These are phyloP conservation scores for Ceratocystis huliohia DNA, from an alignment of 2,329 filamentous ascomycete species.

Conservation along the genomic window DNA sequence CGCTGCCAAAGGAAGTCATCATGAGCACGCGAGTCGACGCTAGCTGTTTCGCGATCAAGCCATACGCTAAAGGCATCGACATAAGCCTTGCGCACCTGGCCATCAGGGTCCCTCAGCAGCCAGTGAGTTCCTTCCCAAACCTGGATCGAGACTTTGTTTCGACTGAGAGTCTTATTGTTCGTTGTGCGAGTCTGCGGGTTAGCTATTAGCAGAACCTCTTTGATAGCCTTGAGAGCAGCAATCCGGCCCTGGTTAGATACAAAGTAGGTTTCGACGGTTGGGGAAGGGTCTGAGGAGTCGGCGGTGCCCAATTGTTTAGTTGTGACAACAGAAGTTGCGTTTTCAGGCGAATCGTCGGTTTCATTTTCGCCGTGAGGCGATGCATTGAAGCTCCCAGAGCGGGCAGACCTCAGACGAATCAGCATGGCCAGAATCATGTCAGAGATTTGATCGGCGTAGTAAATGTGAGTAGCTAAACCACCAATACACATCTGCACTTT, in stretches of 20 bases:
- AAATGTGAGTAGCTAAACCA: slow-evolving; percentile 85
- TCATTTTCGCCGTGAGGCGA: slow-evolving; percentile 38
- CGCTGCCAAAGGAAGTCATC: slow-evolving; percentile 41
- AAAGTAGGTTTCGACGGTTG: slow-evolving; percentile 40
- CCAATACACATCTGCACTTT: slow-evolving; percentile 73
- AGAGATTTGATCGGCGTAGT: slow-evolving; percentile 90
- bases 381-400: slow-evolving; percentile 33
- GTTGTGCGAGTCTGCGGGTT: slow-evolving; percentile 51
- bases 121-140: slow-evolving; percentile 97
- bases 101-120: slow-evolving; percentile 70
- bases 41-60: slow-evolving; percentile 67
- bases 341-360: slow-evolving; percentile 27
- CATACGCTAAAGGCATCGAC: slow-evolving; percentile 72
- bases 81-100: slow-evolving; percentile 71
- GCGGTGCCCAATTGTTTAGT: slow-evolving; percentile 23
- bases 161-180: slow-evolving; percentile 50
- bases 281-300: slow-evolving; percentile 32
- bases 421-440: slow-evolving; percentile 85
- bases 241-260: slow-evolving; percentile 43
- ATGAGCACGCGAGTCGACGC: slow-evolving; percentile 48
- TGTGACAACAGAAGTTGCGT: slow-evolving; percentile 23
- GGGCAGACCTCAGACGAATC: slow-evolving; percentile 57
- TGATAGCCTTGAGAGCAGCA: slow-evolving; percentile 64
- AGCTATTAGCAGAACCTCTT: slow-evolving; percentile 68
- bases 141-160: slow-evolving; percentile 63